Percentiles rank a stretch among this genome's conserved stretches.
Conservation (phyloP, 2,329 filamentous ascomycete genomes). For the Monosporascus sp. region DNA sequence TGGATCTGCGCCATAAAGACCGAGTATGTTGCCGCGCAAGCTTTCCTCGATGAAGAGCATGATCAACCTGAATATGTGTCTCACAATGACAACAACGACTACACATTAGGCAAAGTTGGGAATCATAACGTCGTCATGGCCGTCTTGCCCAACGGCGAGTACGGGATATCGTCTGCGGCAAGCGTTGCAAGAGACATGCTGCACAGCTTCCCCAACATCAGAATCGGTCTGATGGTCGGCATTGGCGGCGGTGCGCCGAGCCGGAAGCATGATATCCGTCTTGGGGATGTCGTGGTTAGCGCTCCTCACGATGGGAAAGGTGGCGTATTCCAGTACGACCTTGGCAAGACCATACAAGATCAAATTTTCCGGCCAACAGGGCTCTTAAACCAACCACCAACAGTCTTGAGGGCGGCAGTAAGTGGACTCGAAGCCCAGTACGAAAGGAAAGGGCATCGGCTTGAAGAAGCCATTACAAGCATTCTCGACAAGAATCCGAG, state of each 20-base stretch:
- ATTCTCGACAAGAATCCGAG: too few species aligned
- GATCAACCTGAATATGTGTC: background rate
- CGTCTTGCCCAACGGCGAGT: constrained; percentile 18
- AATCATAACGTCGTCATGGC: constrained; percentile 18
- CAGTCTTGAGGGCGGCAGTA: constrained; percentile 10
- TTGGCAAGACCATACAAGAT: constrained; percentile 12
- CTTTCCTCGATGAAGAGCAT: constrained; percentile 16
- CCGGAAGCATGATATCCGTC: constrained; percentile 5
- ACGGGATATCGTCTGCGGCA: constrained; percentile 29
- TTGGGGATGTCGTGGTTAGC: constrained; percentile 23
- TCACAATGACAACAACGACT: constrained; percentile 8
- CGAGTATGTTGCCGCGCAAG: constrained; percentile 13
- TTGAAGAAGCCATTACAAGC: constrained; percentile 9
- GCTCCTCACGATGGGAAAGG: constrained; percentile 5
- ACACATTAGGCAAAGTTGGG: constrained; percentile 16
- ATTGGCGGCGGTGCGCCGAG: constrained; percentile 28
- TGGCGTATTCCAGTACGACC: constrained; percentile 20
- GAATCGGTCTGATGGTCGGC: constrained; percentile 38
- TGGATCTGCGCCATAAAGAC: constrained; percentile 15
- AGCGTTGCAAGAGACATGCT: constrained; percentile 26
- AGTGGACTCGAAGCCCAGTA: constrained; percentile 9
- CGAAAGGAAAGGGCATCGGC: constrained; percentile 8
- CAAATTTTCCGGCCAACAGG: constrained; percentile 12
- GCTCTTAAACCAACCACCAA: constrained; percentile 13
- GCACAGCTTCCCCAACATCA: constrained; percentile 27